Conservation (phyloP, 257 asterid genomes). For the Catharanthus roseus region DNA sequence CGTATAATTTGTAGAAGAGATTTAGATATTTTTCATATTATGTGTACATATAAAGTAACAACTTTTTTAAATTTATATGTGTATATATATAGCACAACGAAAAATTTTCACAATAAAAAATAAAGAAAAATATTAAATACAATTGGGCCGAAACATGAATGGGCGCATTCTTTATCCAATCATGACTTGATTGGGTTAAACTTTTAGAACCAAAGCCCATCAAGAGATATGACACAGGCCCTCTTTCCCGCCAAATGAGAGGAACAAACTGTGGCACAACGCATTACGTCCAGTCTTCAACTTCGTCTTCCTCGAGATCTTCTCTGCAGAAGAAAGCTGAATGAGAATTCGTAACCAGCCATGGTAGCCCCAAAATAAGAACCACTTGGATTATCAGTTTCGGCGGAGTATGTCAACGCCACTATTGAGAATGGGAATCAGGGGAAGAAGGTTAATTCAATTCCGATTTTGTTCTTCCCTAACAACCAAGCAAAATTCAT, state of each 20-base stretch:
- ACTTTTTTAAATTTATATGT: too few relatives aligned
- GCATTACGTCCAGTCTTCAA: neutral
- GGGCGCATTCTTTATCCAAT: neutral
- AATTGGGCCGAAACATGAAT: neutral
- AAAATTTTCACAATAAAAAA: too few relatives aligned
- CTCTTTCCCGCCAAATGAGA: neutral
- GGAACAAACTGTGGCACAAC: neutral
- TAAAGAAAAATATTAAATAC: too few relatives aligned
- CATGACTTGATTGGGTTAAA: too few relatives aligned
- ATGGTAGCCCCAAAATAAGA: neutral
- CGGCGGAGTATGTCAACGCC: neutral
- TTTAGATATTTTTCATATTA: too few relatives aligned
- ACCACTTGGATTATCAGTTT: neutral
- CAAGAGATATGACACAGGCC: neutral
- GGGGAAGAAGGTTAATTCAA: neutral
- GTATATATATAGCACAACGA: too few relatives aligned
- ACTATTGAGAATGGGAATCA: neutral
- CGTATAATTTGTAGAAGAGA: too few relatives aligned
- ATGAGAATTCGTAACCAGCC: neutral
- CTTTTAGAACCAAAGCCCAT: neutral
- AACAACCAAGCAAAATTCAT: neutral
- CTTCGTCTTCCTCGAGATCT: neutral
- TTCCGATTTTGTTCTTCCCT: conserved; percentile 7
- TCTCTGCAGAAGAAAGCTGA: neutral
- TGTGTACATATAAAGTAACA: too few relatives aligned